Evolutionary conservation across 441 rosid genomes (phyloP), one percentile per base, ranked within the genome.

Genomic region (Capsella rubella): DNA sequence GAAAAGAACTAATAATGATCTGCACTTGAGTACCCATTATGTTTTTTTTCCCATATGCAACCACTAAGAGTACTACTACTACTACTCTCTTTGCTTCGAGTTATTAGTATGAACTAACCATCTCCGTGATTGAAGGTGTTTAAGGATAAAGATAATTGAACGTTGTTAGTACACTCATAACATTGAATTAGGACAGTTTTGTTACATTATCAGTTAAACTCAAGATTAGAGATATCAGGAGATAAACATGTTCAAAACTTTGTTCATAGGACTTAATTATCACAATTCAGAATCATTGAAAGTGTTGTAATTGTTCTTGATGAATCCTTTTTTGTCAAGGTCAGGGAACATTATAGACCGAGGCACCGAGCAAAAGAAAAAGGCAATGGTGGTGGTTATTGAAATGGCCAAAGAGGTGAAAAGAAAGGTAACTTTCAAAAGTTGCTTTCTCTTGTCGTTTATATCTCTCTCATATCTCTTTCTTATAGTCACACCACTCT

Each of bases 41-140:
- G 68, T 71, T 40, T 71, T 71, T 71, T 21, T 14, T 1, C 75
- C 76, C 77, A 77, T 71, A 64, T 77, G 77, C 73, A 77, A 77
- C 80, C 76, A 77, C 73, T 71, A 65, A 70, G 46, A 76, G 14
- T 45, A 15, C 37, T 34, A 34, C 25, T 53, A 76, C 10, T 45
- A 15, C 37, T 34, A 34, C 25, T 53, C 31, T 62, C 59, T 69
- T 62, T 63, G 4, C 65, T 25, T 76, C 9, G 51, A 69, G 79
- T 62, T 69, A 63, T 63, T 7, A 55, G 71, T 70, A 40, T 71
- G 72, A 71, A 42, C 69, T 65, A 51, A 71, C 72, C 3, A 70
- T 57, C 40, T 58, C 80, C 80, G 80, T 71, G 80, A 71, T 71
- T 77, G 69, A 65, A 50, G 80, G 68, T 58, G 63, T 57, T 61